These are phyloP conservation scores for Pachysandra terminalis DNA, from an alignment of 164 flowering plant species.

Conservation along the genomic window DNA sequence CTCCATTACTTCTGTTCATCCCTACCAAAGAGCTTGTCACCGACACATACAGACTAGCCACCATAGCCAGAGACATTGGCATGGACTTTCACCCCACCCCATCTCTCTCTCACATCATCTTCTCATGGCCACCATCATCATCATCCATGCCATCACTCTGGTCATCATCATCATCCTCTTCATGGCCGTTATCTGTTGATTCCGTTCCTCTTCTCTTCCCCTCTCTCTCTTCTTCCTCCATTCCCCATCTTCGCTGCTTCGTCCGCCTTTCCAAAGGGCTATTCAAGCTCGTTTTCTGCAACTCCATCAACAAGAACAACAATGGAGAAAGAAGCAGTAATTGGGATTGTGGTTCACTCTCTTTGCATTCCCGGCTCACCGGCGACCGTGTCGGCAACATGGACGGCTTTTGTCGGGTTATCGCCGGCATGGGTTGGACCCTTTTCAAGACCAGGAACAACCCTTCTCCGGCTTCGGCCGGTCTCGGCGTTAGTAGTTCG, in stretches of 20 bases:
- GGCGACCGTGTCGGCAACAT: constrained; percentile 40
- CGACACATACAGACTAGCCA: constrained; percentile 50
- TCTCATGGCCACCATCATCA: constrained; percentile 45
- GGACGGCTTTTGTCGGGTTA: constrained; percentile 41
- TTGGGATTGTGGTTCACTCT: constrained; percentile 46
- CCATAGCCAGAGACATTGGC: constrained; percentile 60
- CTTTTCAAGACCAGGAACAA: constrained; percentile 40
- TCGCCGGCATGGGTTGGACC: constrained; percentile 63
- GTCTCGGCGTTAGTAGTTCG: neutral
- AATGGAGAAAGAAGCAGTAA: constrained; percentile 19
- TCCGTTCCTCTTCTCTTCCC: constrained; percentile 58
- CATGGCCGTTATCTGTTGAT: constrained; percentile 23
- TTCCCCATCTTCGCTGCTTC: constrained; percentile 42
- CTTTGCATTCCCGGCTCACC: constrained; percentile 33
- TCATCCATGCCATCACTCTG: constrained; percentile 16
- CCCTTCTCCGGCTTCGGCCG: constrained; percentile 18
- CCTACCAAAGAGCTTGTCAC: constrained; percentile 50
- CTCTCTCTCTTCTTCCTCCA: constrained; percentile 38
- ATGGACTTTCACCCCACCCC: constrained; percentile 61
- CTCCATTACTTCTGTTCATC: constrained; percentile 44
- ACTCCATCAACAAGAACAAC: neutral
- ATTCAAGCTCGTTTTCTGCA: constrained; percentile 48
- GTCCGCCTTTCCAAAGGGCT: constrained; percentile 45
- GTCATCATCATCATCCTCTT: constrained; percentile 23
- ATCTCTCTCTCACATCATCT: constrained; percentile 62